phyloP scores from a whole-genome alignment of 257 asterid species.

The Solanum infundibuliforme region DNA sequence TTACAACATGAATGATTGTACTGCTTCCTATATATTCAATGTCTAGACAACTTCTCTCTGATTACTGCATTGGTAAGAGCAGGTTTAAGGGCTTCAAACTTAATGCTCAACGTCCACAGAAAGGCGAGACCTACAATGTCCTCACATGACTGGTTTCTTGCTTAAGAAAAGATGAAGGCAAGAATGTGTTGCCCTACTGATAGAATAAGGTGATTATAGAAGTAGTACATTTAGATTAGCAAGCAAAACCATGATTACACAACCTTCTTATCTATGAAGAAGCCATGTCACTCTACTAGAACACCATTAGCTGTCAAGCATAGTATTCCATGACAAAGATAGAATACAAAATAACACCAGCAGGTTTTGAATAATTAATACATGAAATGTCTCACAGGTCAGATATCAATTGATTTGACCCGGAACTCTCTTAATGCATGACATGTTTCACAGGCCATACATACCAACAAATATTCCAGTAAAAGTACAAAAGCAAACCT shows the following conservation, averaged over 20 bases:
- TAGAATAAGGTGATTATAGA: not conserved
- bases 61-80: not conserved
- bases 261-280: not conserved
- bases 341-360: not conserved
- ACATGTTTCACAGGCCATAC: not conserved
- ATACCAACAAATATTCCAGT: not conserved
- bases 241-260: not conserved
- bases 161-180: not conserved
- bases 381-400: not conserved
- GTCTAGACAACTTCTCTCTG: not conserved
- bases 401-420: not conserved
- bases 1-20: not conserved
- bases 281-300: not conserved
- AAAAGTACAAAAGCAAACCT: constrained; percentile 34
- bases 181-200: not conserved
- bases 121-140: not conserved
- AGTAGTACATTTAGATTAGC: not conserved
- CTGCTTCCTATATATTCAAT: not conserved
- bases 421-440: not conserved
- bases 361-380: not conserved
- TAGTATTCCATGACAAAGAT: not conserved
- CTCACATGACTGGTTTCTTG: not conserved
- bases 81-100: not conserved
- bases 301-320: not conserved
- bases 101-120: not conserved